Evolutionary conservation across 2,329 filamentous ascomycete species (phyloP), one percentile per base, ranked within the genome.

Genomic region (Rhexocercosporidium sp.): DNA sequence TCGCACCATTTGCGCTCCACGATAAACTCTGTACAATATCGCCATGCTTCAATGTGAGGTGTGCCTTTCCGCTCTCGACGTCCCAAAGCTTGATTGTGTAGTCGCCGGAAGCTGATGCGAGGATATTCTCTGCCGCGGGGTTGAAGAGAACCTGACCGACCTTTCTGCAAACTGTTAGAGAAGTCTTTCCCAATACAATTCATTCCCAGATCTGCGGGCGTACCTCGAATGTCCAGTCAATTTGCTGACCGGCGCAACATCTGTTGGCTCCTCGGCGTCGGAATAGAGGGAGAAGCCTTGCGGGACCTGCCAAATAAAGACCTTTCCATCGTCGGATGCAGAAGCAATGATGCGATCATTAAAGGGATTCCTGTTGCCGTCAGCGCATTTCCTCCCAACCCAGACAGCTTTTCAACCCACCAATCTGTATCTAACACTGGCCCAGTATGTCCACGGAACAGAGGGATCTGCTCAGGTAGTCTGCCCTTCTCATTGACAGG

Each of bases 141-240:
- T 99, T 98, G 86, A 98, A 99, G 64, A 97, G 88, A 73, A 99
- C 95, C 80, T 99, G 96, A 69, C 96, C 96, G 71, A 99, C 93
- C 82, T 99, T 99, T 81, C 95, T 96, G 78, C 69, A 64, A 20
- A 47, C 62, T 69, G 67, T 79, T 69, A 79, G 74, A 69, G n/a
- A 41, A 31, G 41, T 49, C 6, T 4, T 34, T 20, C 54, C 18
- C 14, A 22, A 18, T 18, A 22, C 18, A n/a, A 29, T 49, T 39
- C 22, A 29, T 54, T 16, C 27, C 57, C 7, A 63, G 63, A 34
- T 31, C n/a, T 22, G 29, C 53, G 67, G 72, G 8, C 85, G 67
- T 82, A 94, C 92, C 92, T 92, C 73, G 94, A 90, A 80, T 99
- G 96, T 12, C 95, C 96, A 59, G 88, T 86, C 70, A 99, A 85